These are phyloP conservation scores for Tripterygium wilfordii DNA, from an alignment of 177 flowering plant species.

Conservation along the genomic window DNA sequence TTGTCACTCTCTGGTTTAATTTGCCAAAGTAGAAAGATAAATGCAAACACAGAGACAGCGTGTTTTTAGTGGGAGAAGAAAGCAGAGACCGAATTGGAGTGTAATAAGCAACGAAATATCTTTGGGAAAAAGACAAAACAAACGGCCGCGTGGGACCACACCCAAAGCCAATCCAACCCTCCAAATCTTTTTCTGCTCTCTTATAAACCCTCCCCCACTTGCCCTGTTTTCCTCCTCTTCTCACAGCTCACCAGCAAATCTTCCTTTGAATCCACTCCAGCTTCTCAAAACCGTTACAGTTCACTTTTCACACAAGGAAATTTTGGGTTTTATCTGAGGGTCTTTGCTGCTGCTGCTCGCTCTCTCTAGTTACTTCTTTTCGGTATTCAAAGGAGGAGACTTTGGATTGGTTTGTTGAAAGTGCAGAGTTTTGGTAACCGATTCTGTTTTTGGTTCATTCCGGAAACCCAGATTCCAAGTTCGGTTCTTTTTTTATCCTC, in stretches of 20 bases:
- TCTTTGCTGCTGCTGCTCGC: conserved; percentile 21
- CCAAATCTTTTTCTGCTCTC: conserved; percentile 23
- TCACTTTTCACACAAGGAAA: neutral
- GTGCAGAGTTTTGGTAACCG: conserved; percentile 6
- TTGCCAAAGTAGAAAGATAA: too few relatives aligned
- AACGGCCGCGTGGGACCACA: conserved; percentile 23
- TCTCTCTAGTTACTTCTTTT: conserved; percentile 13
- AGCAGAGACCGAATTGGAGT: conserved; percentile 25
- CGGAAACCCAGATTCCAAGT: conserved; percentile 8
- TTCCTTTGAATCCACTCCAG: too few relatives aligned
- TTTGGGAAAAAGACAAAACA: neutral
- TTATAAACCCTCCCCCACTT: conserved; percentile 19
- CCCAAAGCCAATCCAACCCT: neutral
- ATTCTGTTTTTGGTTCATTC: conserved; percentile 16
- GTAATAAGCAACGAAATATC: conserved; percentile 42
- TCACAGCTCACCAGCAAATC: neutral
- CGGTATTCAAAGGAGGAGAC: neutral
- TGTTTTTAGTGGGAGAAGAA: too few relatives aligned
- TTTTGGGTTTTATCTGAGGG: conserved; percentile 6
- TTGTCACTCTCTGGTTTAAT: too few relatives aligned
- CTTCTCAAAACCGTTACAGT: neutral
- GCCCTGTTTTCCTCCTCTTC: conserved; percentile 1
- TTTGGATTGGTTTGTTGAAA: conserved; percentile 16
- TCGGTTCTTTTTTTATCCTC: conserved; percentile 1
- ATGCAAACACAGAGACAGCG: neutral